Base-by-base conservation (phyloP, 345 rosid species). In the Arabis hirsuta region DNA sequence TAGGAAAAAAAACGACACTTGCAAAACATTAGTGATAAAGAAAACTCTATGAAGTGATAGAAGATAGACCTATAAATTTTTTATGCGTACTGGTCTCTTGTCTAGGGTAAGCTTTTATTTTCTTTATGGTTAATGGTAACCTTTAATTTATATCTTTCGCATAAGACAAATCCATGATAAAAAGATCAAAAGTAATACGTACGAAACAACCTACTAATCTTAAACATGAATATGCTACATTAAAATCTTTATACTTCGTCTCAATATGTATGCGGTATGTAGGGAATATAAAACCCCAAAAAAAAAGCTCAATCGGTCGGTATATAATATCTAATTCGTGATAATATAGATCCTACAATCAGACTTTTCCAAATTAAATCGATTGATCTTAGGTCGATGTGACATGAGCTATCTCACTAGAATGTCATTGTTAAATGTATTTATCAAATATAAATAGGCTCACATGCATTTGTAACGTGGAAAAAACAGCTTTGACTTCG, bases 41-140 rank as follows among this genome's bases (percentile, higher is more conserved):
- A 62, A 36, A 62, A 53, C 27, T 52, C 62, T 52, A 52, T 22
- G 62, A 71, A 62, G 62, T 71, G 75, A 71, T 61, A 9, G 69
- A 71, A 71, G 75, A 62, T 71, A 42, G 75, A 52, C 68, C 68
- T 71, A 71, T 10, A 31, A 12, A 51, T 61, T 12, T 29, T 16
- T 29, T 61, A 62, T 52, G 62, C 76, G 69, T n/a, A 13, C 14
- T 32, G 73, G 66, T 69, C 29, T 46, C 50, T n/a, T 11, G 3
- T 26, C 48, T 69, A 47, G 36, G 7, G 22, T 51, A 60, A 70
- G 36, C 68, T 61, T 71, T 51, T 24, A 24, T 26, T 46, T 41
- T 67, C 51, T 71, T 51, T 71, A 41, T 71, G 20, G 59, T 39
- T 14, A 43, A 50, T 16, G 42, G 51, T 53, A 19, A 62, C 24